Base-by-base conservation (phyloP, 139 green algal genomes). In the Mychonastes homosphaera region DNA sequence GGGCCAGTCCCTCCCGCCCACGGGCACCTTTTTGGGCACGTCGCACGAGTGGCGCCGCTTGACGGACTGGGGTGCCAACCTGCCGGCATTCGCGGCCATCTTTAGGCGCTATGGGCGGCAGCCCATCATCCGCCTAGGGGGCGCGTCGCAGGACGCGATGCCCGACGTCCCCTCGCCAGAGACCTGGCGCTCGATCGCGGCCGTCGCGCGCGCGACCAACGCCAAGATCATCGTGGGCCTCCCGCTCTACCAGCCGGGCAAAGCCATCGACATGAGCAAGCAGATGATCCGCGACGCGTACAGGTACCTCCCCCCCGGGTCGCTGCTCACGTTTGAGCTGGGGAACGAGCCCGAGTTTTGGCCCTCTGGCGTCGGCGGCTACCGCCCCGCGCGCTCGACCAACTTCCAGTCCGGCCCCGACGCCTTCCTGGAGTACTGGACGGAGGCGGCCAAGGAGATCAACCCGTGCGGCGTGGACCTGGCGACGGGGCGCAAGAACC, bases 261-360 rank as follows among this genome's bases (percentile, higher is more conserved):
- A 67, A 41, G 40, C 50, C 6, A 19, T 33, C n/a, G 40, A 27
- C 1, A 54, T 67, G 50, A 19, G 35, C 2, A 7, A 21, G 1
- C 28, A 61, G 21, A 61, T 67, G 5, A 56, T 67, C 28, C 28
- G 36, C 16, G 15, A 34, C 12, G 50, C 61, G 29, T 34, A 36
- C 21, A 15, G 40, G 47, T 36, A 23, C 57, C 40, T 27, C 49
- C 19, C 53, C 18, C 34, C 34, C 3, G 28, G 38, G 26, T 29
- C 50, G 16, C 28, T 67, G 10, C 38, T 62, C 5, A 51, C 50
- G 32, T 67, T 67, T 56, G 61, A 67, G 51, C 51, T 67, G 3
- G 61, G 61, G 4, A 58, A 66, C 34, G 48, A 66, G 61, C 61
- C 61, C 27, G 61, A 67, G 36, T 67, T 67, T 23, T 67, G 61